Base-by-base conservation (phyloP, 2,329 filamentous ascomycete species). In the Pseudogymnoascus sp. region DNA sequence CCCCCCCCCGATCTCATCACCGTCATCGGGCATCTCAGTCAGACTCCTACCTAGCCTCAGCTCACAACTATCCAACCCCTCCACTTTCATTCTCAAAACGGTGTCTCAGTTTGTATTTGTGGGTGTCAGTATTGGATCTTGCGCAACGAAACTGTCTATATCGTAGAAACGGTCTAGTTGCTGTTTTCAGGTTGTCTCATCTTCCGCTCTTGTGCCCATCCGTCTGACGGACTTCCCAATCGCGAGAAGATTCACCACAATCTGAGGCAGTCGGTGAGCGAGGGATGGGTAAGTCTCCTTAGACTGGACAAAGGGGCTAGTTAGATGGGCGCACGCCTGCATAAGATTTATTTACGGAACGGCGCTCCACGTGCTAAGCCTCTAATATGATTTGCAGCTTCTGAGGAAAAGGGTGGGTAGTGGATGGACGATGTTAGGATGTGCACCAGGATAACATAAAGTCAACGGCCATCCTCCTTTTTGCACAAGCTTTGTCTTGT, bases 111-210 rank as follows among this genome's bases (percentile, higher is more conserved):
- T 6, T 12, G 28, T 33, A 33, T 33, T 53, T 53, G 47, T 53
- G 47, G 47, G 47, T 53, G 47, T 53, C 28, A 53, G 47, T 53
- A 53, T 53, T 53, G 47, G 28, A 53, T 53, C 47, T 53, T 53
- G 47, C 47, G 47, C 47, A 53, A 53, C 47, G n/a, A 53, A 53
- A 12, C 47, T 53, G 33, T 53, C 47, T 12, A 53, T 28, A 53
- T 53, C 47, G 28, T 33, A 53, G 47, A 33, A 33, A 53, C 47
- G 47, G 47, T 53, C 47, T 11, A 12, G 25, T 22, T 53, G 28
- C 47, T 53, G 47, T 53, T 53, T 53, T 33, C 47, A 53, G 47
- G 25, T 53, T 53, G 47, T 53, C 47, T 53, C 47, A 53, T 53
- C 25, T 53, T 22, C 47, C 47, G 9, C 28, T 33, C 47, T 53